These are phyloP conservation scores for Stromatinia cepivora DNA, from an alignment of 2,329 filamentous ascomycete species.

Conservation along the genomic window DNA sequence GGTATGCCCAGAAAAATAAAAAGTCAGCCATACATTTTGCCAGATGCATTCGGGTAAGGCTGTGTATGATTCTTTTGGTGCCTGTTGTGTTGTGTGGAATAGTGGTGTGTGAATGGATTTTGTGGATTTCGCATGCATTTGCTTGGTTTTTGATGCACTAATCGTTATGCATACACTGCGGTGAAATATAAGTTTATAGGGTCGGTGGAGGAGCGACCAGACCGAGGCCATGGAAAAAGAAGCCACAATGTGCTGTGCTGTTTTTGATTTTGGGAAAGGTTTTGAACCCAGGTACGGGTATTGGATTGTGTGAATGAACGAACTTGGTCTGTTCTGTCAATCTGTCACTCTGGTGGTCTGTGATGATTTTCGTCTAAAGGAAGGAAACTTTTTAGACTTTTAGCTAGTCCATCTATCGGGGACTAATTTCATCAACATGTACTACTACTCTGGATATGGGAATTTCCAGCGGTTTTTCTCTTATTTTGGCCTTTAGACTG, in stretches of 20 bases:
- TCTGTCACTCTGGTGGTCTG: conserved; percentile 15
- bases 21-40: conserved; percentile 23
- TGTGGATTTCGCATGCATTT: conserved; percentile 1
- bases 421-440: background rate
- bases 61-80: conserved; percentile 23
- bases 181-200: conserved; percentile 9
- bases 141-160: conserved; percentile 16
- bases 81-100: background rate
- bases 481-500: background rate
- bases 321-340: conserved; percentile 2
- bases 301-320: background rate
- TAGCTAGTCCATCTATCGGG: conserved; percentile 10
- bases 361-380: conserved; percentile 9
- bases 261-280: background rate
- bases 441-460: background rate
- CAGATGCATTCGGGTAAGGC: conserved; percentile 26
- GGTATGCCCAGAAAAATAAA: conserved; percentile 4
- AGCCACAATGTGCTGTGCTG: conserved; percentile 15
- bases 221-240: conserved; percentile 11
- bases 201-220: conserved; percentile 10
- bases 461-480: conserved; percentile 6
- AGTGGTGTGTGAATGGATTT: background rate
- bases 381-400: conserved; percentile 9
- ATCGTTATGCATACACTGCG: conserved; percentile 22
- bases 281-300: background rate